Evolutionary conservation across 2,329 filamentous ascomycete genomes (phyloP), one percentile per base, ranked within the genome.

Genomic region (Aspergillus nomiae): DNA sequence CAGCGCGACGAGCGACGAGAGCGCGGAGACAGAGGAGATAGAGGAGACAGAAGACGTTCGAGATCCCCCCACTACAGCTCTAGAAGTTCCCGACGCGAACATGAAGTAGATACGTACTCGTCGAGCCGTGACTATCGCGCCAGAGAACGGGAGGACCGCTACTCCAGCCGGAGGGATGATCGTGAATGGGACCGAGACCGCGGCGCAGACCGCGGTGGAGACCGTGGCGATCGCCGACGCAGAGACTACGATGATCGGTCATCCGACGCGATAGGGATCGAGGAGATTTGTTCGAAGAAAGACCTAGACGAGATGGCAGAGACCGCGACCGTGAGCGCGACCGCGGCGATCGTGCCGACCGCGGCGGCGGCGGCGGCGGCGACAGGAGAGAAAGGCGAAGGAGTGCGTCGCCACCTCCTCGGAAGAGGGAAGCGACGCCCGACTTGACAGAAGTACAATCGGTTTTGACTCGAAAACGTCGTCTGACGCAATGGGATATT

Each of bases 401-500:
- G 70, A 96, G 91, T 73, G 87, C 90, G 21, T 91, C 67, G 41
- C 67, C 90, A 51, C 92, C 93, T 43, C 91, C 92, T 32, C 88
- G 96, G 83, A 95, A 94, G 82, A 90, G 92, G 77, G 95, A 99
- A 79, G 92, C 95, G 9, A 99, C 95, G 0, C 96, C 95, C 41
- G 96, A 99, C 77, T 83, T 99, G 75, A 96, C 94, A 64, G 89
- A 96, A 73, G 83, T 96, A 63, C 84, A 90, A n/a, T 87, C 92
- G 4, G 85, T 99, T 63, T 83, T 93, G 67, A 90, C 94, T 74
- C 90, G 94, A 72, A 95, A 94, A 84, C 90, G 96, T 70, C 90
- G 95, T 63, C 83, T 99, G 84, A 98, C 94, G 41, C 96, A 99
- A 79, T 99, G 95, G 95, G 96, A 99, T 77, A 97, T 99, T 78